Base-by-base conservation (phyloP, 495 filamentous ascomycete species). In the Xylaria nigripes region DNA sequence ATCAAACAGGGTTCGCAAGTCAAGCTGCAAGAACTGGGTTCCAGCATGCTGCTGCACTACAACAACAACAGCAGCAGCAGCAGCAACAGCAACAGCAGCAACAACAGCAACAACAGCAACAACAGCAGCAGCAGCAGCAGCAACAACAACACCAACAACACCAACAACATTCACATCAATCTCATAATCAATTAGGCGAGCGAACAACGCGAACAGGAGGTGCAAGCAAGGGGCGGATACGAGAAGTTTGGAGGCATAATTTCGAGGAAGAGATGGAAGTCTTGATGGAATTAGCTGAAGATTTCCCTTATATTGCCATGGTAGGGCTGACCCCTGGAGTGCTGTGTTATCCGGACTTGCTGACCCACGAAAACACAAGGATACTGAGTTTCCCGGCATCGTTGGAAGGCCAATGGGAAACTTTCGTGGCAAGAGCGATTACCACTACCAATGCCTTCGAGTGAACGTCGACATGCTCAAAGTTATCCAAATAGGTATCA, bases 381-480 rank as follows among this genome's bases (percentile, higher is more conserved):
- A 98, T 67, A 96, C 94, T 44, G 92, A 97, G 66, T 98, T 98
- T 62, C 93, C 93, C 3, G 93, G 93, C 27, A 88, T 98, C 34
- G 91, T 98, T 46, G 89, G 91, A 21, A 82, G 93, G 47, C 93
- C 93, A 3, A 96, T 98, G 77, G 93, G 93, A 13, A 78, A 85
- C 34, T 98, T 98, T 66, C 81, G 84, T 15, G 90, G 85, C 23
- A 97, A 96, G 74, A 92, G 90, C 40, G 90, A 95, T 61, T 98
- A 97, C 66, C 93, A 98, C 64, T 98, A 98, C 72, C 93, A 98
- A 74, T 96, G 90, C 48, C 81, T 98, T 23, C 87, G 93, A 48
- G 93, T 89, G 61, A 98, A 98, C 66, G 92, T 97, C 64, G 93
- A 98, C 68, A 80, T 98, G 58, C 80, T 98, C 45, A 95, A 93